A percentile compares a stretch with the other conserved stretches of the same genome.
Evolutionary conservation across 1,284 basidiomycete species (phyloP).

Genomic region (Phellinidium pouzarii): DNA sequence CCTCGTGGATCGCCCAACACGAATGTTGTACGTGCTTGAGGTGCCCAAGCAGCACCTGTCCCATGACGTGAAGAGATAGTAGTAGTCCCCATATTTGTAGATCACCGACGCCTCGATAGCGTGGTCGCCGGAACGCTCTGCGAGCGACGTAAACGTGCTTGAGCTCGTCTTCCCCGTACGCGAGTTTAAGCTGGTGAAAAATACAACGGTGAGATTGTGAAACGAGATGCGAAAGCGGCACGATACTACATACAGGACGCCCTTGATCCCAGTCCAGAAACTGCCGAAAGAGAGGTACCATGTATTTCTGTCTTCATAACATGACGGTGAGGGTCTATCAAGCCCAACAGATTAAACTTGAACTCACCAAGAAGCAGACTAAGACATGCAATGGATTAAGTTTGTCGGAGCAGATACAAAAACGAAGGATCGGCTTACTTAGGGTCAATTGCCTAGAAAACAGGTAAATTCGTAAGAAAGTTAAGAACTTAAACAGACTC

Average conservation of each 20-base stretch:
- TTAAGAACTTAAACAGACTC: not conserved
- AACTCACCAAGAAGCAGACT: slow-evolving; percentile 7
- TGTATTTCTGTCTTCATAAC: slow-evolving; percentile 4
- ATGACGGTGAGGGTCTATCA: not conserved
- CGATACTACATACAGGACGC: slow-evolving; percentile 5
- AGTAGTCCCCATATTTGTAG: slow-evolving; percentile 40
- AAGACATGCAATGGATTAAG: slow-evolving; percentile 13
- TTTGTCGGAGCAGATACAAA: not conserved
- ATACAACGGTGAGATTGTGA: not conserved
- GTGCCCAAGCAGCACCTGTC: slow-evolving; percentile 48
- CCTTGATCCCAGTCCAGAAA: slow-evolving; percentile 22
- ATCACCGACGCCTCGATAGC: slow-evolving; percentile 28
- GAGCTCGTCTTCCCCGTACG: slow-evolving; percentile 22
- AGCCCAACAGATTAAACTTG: not conserved
- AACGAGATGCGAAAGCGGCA: slow-evolving; percentile 10
- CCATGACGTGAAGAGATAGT: slow-evolving; percentile 54
- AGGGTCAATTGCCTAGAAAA: slow-evolving; percentile 46
- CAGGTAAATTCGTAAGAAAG: not conserved
- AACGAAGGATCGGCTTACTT: slow-evolving; percentile 34
- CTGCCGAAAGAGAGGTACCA: slow-evolving; percentile 20
- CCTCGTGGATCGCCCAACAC: slow-evolving; percentile 45
- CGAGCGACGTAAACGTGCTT: slow-evolving; percentile 20
- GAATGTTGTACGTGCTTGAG: slow-evolving; percentile 51
- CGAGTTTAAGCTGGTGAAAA: slow-evolving; percentile 20
- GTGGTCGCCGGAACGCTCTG: slow-evolving; percentile 20